Evolutionary conservation across 2,329 filamentous ascomycete species (phyloP), one percentile per base, ranked within the genome.

Genomic region (Penicillium griseofulvum): DNA sequence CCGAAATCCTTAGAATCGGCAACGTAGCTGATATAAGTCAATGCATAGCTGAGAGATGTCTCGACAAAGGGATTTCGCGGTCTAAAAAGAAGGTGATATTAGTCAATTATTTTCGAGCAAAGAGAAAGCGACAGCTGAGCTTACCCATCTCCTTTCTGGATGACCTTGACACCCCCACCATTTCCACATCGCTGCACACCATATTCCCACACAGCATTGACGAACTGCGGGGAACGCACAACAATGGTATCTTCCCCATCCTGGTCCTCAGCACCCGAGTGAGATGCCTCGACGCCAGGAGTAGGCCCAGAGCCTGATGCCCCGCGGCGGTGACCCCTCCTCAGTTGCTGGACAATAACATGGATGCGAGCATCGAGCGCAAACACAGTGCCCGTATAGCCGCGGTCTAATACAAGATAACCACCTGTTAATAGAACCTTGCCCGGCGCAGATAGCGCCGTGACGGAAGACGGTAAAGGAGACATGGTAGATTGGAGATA

Each of bases 341-440:
- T 77, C 57, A 83, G 72, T 51, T 81, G 79, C 65, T 83, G 78
- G 41, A 86, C 80, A 58, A 81, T 71, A 41, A 84, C 81, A 68
- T 87, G 84, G 33, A 87, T 86, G 54, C 85, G 78, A 43, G 85
- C 84, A 69, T 86, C 80, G 48, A 87, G 79, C 31, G 83, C 84
- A 65, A 87, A 86, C 4, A 87, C 84, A 17, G 86, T 78, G 34
- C 87, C 93, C 3, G 89, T 94, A 75, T 97, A 91, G 58, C 83
- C 80, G 58, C 90, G 86, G 77, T 97, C 93, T 43, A 99, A 86
- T 22, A 97, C 93, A 43, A 97, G 86, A 75, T 97, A 99, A 58
- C 94, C 94, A 60, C 94, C 94, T 4, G 93, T 91, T 51, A 97
- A 83, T 61, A 99, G 84, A 57, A 99, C 94, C 79, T 99, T 99